Percentiles rank a stretch among this genome's conserved stretches.
These are phyloP conservation scores for Antarctomyces pellizariae DNA, from an alignment of 495 filamentous ascomycete species.

Conservation along the genomic window DNA sequence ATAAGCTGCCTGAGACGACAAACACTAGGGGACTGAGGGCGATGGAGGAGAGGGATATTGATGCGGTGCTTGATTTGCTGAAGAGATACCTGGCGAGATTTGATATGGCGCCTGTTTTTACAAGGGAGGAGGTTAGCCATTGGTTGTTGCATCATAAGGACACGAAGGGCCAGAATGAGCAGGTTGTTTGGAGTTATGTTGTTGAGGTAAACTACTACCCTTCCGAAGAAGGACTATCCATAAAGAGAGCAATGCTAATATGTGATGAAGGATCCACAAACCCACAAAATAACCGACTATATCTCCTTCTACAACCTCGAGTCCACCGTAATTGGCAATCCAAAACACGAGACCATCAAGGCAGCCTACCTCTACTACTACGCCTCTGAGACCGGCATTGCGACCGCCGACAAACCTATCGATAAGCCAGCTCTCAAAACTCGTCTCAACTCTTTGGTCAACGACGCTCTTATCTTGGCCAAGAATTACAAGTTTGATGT, in stretches of 20 bases:
- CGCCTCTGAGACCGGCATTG: slow-evolving; percentile 61
- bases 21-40: slow-evolving; percentile 47
- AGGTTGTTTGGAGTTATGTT: slow-evolving; percentile 80
- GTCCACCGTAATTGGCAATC: slow-evolving; percentile 62
- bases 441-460: slow-evolving; percentile 52
- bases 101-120: slow-evolving; percentile 64
- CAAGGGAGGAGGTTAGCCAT: slow-evolving; percentile 56
- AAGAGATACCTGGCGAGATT: slow-evolving; percentile 57
- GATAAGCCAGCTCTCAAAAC: slow-evolving; percentile 35
- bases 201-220: slow-evolving; percentile 35
- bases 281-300: slow-evolving; percentile 78
- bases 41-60: slow-evolving; percentile 67
- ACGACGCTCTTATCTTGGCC: slow-evolving; percentile 70
- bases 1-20: slow-evolving; percentile 47
- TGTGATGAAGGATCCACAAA: slow-evolving; percentile 32
- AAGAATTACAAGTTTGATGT: slow-evolving; percentile 82
- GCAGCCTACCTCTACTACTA: slow-evolving; percentile 97
- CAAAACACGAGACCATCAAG: slow-evolving; percentile 50
- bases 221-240: no score
- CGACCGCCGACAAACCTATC: slow-evolving; percentile 18
- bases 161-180: slow-evolving; percentile 33
- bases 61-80: slow-evolving; percentile 49
- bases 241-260: slow-evolving; percentile 2
- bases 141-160: slow-evolving; percentile 56
- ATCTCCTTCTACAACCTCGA: slow-evolving; percentile 92